phyloP scores from a whole-genome alignment of 2,329 filamentous ascomycete genomes.

The Penicillium sp. region DNA sequence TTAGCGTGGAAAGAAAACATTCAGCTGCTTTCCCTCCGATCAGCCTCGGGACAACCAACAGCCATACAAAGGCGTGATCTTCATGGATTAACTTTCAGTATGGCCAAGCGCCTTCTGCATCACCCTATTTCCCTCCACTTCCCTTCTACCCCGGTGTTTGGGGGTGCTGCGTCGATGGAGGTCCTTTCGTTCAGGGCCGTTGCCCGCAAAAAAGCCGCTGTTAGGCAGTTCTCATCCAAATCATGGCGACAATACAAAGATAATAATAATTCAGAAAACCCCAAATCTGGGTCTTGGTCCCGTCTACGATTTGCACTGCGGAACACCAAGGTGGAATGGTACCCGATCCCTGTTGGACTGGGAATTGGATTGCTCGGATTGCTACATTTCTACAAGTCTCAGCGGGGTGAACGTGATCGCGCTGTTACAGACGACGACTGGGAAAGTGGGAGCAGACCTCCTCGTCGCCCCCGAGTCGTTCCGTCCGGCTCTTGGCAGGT shows the following conservation, averaged over 20 bases:
- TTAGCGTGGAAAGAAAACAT: conserved; percentile 5
- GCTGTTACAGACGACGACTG: conserved; percentile 49
- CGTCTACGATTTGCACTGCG: conserved; percentile 59
- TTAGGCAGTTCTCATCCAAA: conserved; percentile 40
- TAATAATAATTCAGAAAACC: conserved; percentile 26
- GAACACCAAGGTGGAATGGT: conserved; percentile 76
- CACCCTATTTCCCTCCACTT: conserved; percentile 25
- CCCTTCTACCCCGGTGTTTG: conserved; percentile 21
- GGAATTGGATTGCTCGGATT: conserved; percentile 82
- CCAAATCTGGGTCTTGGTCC: conserved; percentile 56
- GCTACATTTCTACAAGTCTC: conserved; percentile 79
- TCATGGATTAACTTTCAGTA: conserved; percentile 29
- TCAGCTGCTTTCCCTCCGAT: background rate
- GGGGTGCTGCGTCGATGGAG: conserved; percentile 30
- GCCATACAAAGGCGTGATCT: conserved; percentile 7
- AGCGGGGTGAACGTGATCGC: conserved; percentile 48
- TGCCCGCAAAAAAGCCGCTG: conserved; percentile 29
- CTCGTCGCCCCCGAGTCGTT: conserved; percentile 63
- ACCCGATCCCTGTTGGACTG: conserved; percentile 82
- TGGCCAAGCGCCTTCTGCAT: conserved; percentile 36
- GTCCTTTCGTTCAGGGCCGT: conserved; percentile 34
- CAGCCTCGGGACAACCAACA: background rate
- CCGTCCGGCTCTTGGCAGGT: conserved; percentile 91
- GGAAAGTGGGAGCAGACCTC: conserved; percentile 44
- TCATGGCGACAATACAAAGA: conserved; percentile 43